A percentile compares a stretch with the other conserved stretches of the same genome.
These are phyloP conservation scores for Pythium apleroticum DNA, from an alignment of 352 stramenopile genomes.

Conservation along the genomic window DNA sequence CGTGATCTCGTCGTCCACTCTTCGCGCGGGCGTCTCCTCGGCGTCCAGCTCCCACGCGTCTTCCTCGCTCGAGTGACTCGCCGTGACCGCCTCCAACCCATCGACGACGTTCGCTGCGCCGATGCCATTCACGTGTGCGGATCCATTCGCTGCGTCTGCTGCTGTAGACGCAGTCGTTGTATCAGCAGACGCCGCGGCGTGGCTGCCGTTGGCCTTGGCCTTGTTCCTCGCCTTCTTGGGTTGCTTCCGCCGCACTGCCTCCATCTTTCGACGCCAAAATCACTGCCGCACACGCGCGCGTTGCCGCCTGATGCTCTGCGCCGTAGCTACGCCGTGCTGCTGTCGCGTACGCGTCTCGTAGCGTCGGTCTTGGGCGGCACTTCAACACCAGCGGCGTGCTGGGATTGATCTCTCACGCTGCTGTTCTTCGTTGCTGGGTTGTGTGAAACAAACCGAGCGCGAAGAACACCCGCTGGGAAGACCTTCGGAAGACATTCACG, in stretches of 20 bases:
- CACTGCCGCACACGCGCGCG: slow-evolving; percentile 3
- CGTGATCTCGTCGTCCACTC: slow-evolving; percentile 43
- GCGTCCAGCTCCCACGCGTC: slow-evolving; percentile 14
- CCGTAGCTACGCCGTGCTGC: not conserved
- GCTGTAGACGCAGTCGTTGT: not conserved
- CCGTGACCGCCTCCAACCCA: not conserved
- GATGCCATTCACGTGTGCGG: not conserved
- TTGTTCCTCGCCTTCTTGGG: slow-evolving; percentile 31
- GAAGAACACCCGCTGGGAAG: slow-evolving; percentile 18
- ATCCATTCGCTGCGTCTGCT: not conserved
- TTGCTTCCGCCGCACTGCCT: slow-evolving; percentile 29
- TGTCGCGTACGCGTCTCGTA: not conserved
- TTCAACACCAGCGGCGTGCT: not conserved
- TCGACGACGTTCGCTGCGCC: not conserved
- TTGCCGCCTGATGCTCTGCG: not conserved
- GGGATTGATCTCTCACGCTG: slow-evolving; percentile 1
- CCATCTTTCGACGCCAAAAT: slow-evolving; percentile 13
- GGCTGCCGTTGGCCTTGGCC: slow-evolving; percentile 7
- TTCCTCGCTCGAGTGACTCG: slow-evolving; percentile 22
- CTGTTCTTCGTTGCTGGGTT: slow-evolving; percentile 3
- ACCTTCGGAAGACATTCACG: slow-evolving; percentile 21
- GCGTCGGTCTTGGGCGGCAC: not conserved
- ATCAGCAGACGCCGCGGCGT: not conserved
- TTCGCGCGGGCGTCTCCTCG: not conserved
- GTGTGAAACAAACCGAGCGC: not conserved